phyloP scores from a whole-genome alignment of 2,329 filamentous ascomycete genomes.

The Cercospora sp. region DNA sequence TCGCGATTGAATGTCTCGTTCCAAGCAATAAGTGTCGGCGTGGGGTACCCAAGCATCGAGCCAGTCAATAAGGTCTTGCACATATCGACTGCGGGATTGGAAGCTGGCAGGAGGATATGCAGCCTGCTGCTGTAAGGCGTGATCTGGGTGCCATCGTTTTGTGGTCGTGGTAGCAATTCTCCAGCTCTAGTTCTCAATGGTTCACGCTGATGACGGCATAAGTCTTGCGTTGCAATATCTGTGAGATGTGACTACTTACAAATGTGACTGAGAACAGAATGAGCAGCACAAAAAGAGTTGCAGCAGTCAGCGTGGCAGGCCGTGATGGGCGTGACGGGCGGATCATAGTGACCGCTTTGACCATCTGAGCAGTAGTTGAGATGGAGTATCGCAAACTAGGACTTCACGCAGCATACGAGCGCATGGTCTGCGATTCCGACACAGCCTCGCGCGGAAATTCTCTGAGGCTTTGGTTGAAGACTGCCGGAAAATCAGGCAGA shows the following conservation, averaged over 20 bases:
- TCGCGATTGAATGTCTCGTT: slow-evolving; percentile 21
- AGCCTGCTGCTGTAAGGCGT: slow-evolving; percentile 21
- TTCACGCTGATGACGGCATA: not conserved
- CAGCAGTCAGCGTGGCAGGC: not conserved
- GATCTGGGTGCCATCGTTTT: not conserved
- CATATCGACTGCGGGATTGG: slow-evolving; percentile 22
- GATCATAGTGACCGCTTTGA: slow-evolving; percentile 11
- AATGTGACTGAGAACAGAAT: slow-evolving; percentile 2
- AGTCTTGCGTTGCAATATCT: not conserved
- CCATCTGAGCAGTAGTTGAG: not conserved
- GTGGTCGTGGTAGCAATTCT: not conserved
- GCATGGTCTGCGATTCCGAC: not conserved
- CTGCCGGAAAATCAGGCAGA: not conserved
- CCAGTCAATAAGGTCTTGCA: slow-evolving; percentile 29
- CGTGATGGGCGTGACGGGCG: slow-evolving; percentile 10
- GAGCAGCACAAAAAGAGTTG: not conserved
- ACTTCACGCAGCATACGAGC: not conserved
- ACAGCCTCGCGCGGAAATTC: not conserved
- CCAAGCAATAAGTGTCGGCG: slow-evolving; percentile 30
- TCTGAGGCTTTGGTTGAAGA: not conserved
- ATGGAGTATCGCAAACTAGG: not conserved
- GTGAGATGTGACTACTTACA: not conserved
- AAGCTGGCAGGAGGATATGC: slow-evolving; percentile 27
- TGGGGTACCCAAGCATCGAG: slow-evolving; percentile 25
- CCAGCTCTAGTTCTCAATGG: not conserved